Conservation (phyloP, 106 monocot genomes). For the Dactylorhiza incarnata region DNA sequence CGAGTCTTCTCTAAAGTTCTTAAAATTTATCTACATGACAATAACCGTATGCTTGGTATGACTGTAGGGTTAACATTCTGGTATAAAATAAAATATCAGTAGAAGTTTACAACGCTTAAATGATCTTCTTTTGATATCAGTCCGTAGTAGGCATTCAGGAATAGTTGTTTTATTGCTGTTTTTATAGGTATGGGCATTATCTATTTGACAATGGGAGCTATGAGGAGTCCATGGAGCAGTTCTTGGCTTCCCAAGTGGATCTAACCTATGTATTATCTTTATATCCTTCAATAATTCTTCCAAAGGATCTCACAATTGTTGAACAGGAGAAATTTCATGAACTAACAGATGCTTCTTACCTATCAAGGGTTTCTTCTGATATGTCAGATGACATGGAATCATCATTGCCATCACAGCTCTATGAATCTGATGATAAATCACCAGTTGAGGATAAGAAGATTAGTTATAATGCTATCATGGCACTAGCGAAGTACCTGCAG, state of each 20-base stretch:
- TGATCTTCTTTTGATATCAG: neutral
- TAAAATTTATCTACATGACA: neutral
- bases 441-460: constrained; percentile 62
- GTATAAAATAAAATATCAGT: neutral
- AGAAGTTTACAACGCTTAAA: neutral
- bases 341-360: constrained; percentile 28
- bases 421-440: constrained; percentile 67
- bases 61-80: neutral
- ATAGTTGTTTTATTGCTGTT: neutral
- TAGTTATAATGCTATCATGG: constrained; percentile 69
- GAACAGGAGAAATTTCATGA: constrained; percentile 42
- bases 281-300: constrained; percentile 76
- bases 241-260: constrained; percentile 91
- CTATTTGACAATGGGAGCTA: constrained; percentile 85
- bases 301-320: constrained; percentile 32
- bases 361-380: constrained; percentile 72
- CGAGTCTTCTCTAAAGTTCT: neutral
- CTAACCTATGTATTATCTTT: constrained; percentile 80
- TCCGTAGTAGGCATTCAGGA: neutral
- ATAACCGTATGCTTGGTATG: neutral
- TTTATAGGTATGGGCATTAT: constrained; percentile 80
- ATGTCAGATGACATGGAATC: constrained; percentile 75
- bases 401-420: constrained; percentile 28
- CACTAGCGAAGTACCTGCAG: constrained; percentile 87
- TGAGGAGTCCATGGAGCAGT: constrained; percentile 92